Evolutionary conservation across 1,139 yeast genomes (phyloP), one percentile per base, ranked within the genome.

Genomic region (Candida pseudoviswanathii): DNA sequence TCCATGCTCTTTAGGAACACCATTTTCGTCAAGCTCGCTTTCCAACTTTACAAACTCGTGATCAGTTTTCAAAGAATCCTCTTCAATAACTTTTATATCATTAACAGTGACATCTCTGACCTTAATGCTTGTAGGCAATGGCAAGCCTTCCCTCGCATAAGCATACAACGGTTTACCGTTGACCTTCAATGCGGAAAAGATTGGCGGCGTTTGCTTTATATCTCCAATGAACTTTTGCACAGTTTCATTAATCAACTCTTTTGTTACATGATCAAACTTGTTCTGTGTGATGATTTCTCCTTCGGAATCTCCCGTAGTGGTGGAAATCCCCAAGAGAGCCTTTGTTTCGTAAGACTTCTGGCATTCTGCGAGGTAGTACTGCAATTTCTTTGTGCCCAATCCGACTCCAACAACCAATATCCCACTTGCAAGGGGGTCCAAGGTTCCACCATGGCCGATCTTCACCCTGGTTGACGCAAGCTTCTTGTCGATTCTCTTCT

Each of bases 361-460:
- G 43, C 92, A 82, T 26, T 89, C 90, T 37, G 86, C 79, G 40
- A 86, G 75, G 60, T 87, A 91, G 52, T 81, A 75, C 51, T 84
- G 86, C 43, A 95, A 73, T 63, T 81, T 75, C 64, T 92, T 94
- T 2, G 99, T 95, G 1, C 99, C 99, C 2, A 74, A 58, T 7
- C 97, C 97, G 26, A 95, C 81, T 3, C 99, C 99, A 51, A 95
- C 78, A 1, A 95, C 95, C 51, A 94, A 67, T 1, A 94, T 94
- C 6, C 99, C 99, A 30, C 91, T 84, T 0, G 99, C 99, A 50
- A 90, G 68, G 0, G 98, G 98, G 62, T 95, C 99, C 42, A 95
- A 74, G 0, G 99, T 94, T 5, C 99, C 99, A 5, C 99, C 99
- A 67, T 95, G 99, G 1, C 99, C 99, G 73, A 94, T 86, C 63